Percentiles rank a stretch among this genome's conserved stretches.
Evolutionary conservation across 352 stramenopile species (phyloP).

Genomic region (Aphanomyces euteiches): DNA sequence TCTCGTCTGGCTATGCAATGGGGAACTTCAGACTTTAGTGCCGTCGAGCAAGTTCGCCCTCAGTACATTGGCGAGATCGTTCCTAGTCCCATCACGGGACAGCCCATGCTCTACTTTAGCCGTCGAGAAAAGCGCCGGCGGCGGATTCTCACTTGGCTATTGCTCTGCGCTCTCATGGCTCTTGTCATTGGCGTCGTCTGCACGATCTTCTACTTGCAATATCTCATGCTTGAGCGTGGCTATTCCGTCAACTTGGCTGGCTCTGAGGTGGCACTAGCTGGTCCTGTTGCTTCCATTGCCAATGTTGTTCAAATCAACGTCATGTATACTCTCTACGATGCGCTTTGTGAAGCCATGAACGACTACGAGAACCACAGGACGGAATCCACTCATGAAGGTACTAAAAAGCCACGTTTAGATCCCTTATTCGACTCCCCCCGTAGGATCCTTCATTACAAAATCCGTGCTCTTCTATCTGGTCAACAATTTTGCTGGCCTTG

Average conservation of each 20-base stretch:
- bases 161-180: conserved; percentile 69
- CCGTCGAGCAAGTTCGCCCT: conserved; percentile 62
- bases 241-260: conserved; percentile 58
- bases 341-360: conserved; percentile 82
- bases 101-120: conserved; percentile 62
- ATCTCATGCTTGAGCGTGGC: conserved; percentile 63
- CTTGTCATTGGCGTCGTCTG: conserved; percentile 73
- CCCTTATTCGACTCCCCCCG: conserved; percentile 30
- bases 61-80: conserved; percentile 77
- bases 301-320: conserved; percentile 81
- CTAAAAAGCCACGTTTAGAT: conserved; percentile 24
- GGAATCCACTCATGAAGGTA: conserved; percentile 70
- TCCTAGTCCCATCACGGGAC: conserved; percentile 65
- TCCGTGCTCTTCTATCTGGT: conserved; percentile 94
- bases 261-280: conserved; percentile 51
- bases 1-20: conserved; percentile 73
- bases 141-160: conserved; percentile 68
- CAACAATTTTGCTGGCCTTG: conserved; percentile 91
- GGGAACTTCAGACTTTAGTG: conserved; percentile 62
- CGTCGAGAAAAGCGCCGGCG: conserved; percentile 68
- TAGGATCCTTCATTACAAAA: conserved; percentile 89
- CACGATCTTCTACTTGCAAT: conserved; percentile 77
- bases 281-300: conserved; percentile 60
- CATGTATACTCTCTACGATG: conserved; percentile 86
- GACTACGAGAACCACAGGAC: conserved; percentile 92